Base-by-base conservation (phyloP, 1,139 yeast genomes). In the Saccharomyces hybrid region DNA sequence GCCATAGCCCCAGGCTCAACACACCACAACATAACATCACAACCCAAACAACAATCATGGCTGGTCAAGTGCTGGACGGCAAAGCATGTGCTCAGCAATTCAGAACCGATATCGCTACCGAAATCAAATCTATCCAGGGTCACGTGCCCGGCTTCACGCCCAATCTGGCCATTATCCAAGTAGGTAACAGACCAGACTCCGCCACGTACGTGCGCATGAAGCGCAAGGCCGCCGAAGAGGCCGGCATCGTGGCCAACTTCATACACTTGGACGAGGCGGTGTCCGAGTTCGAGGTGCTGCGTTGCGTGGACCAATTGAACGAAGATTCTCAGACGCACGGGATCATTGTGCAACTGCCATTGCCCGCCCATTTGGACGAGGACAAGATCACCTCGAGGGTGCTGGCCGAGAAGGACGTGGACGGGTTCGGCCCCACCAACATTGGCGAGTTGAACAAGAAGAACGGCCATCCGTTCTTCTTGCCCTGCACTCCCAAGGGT, bases 401-500 rank as follows among this genome's bases (percentile, higher is more conserved):
- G 31, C 71, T 77, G 49, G 80, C 90, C 19, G 79, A 78, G 55
- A 93, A 93, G 75, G 99, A 93, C 66, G 97, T 95, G 51, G 99
- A 93, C 69, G 99, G 99, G 1, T 93, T 93, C 67, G 96, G 95
- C 52, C 86, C 95, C 50, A 79, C 73, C 70, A 95, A 93, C 72
- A 86, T 88, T 53, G 98, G 98, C 55, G 98, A 93, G 73, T 79
- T 93, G 63, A 84, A 91, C 66, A 91, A 91, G 74, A 86, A 86
- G 64, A 88, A 88, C 55, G 99, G 99, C 53, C 71, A 79, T 42
- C 99, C 99, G 24, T 71, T 74, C 58, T 93, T 88, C 72, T 77
- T 88, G 64, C 99, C 99, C 38, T 93, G 99, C 74, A 93, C 99
- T 48, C 99, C 99, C 55, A 84, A 88, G 75, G 99, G 99, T 48